These are phyloP conservation scores for Euphorbia lathyris DNA, from an alignment of 345 rosid genomes.

Conservation along the genomic window DNA sequence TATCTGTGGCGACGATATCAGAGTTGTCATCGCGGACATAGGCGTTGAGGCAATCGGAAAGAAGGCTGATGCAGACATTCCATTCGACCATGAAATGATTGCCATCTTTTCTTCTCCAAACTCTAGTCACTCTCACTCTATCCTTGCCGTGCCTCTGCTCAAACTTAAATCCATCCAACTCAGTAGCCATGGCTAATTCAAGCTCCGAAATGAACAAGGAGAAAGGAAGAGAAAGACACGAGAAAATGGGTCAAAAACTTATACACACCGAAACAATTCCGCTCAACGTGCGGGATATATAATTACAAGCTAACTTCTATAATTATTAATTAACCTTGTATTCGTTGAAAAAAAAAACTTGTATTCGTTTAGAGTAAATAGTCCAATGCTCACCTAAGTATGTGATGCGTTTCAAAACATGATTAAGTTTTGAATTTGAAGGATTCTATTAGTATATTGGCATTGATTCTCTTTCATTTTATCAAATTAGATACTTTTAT, in stretches of 20 bases:
- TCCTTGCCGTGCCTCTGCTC: slow-evolving; percentile 92
- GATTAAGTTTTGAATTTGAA: too few species aligned
- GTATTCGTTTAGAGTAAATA: too few species aligned
- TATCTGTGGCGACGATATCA: slow-evolving; percentile 87
- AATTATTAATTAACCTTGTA: too few species aligned
- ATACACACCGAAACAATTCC: too few species aligned
- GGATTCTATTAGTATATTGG: too few species aligned
- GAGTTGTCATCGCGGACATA: slow-evolving; percentile 72
- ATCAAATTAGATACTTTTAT: too few species aligned
- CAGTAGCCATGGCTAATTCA: slow-evolving; percentile 39
- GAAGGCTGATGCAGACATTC: slow-evolving; percentile 66
- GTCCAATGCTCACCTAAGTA: too few species aligned
- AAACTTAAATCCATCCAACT: slow-evolving; percentile 51
- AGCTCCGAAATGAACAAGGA: background rate
- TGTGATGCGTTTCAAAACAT: too few species aligned
- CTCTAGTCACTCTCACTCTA: slow-evolving; percentile 78
- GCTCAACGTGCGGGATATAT: too few species aligned
- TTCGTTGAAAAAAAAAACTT: too few species aligned
- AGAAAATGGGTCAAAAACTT: background rate
- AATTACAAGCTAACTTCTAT: too few species aligned
- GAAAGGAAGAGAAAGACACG: slow-evolving; percentile 9
- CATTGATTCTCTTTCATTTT: too few species aligned
- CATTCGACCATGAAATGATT: slow-evolving; percentile 70
- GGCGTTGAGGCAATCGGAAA: slow-evolving; percentile 71
- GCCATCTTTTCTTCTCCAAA: slow-evolving; percentile 62